Conservation (phyloP, 2,329 filamentous ascomycete genomes). For the Sclerotinia sclerotiorum region DNA sequence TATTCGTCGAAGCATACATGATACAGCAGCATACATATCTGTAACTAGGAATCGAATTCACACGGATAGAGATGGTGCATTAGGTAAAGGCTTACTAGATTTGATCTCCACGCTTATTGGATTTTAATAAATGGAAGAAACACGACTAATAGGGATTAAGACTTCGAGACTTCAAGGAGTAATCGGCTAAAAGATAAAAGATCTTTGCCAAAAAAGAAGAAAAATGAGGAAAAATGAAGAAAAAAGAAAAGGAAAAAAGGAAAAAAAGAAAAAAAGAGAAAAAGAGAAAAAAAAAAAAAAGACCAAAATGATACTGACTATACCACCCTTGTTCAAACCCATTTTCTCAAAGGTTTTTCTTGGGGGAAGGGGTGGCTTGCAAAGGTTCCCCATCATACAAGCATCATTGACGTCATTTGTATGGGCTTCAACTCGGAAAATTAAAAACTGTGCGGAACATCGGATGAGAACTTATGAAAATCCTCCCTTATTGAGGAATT, state of each 20-base stretch:
- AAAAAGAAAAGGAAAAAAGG: too few relatives aligned
- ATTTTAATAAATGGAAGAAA: not conserved
- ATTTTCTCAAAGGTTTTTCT: not conserved
- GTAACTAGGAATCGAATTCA: not conserved
- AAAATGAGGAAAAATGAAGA: too few relatives aligned
- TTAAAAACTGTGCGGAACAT: not conserved
- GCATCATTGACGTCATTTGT: slow-evolving; percentile 10
- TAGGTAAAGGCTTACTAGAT: not conserved
- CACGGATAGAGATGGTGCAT: not conserved
- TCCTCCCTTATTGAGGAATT: not conserved
- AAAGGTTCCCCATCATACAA: slow-evolving; percentile 10
- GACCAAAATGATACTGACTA: too few relatives aligned
- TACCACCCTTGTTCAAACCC: not conserved
- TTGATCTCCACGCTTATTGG: too few relatives aligned
- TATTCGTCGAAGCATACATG: not conserved
- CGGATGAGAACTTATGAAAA: slow-evolving; percentile 1
- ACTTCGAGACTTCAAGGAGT: too few relatives aligned
- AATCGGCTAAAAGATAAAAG: not conserved
- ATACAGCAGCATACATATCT: not conserved
- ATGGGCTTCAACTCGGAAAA: not conserved
- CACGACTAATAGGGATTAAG: not conserved
- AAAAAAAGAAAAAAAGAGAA: too few relatives aligned
- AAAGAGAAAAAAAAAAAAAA: too few relatives aligned
- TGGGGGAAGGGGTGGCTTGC: not conserved
- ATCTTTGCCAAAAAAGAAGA: too few relatives aligned